Conservation (phyloP, 2,329 filamentous ascomycete species). For the Tolypocladium tropicale region DNA sequence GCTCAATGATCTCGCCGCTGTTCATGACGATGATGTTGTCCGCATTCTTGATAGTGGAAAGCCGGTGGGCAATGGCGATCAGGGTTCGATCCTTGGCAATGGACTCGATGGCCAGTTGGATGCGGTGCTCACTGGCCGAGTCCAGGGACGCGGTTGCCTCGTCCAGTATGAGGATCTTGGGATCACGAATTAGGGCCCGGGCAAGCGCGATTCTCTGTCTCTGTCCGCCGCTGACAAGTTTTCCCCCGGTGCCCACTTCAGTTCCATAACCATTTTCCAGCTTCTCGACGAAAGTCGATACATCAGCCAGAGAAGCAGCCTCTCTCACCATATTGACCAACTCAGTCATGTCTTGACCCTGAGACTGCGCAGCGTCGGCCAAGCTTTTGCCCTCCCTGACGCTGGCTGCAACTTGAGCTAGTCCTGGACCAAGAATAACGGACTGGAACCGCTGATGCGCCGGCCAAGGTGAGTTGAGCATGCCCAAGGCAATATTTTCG, state of each 20-base stretch:
- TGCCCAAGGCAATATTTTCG: constrained; percentile 41
- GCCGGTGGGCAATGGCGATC: constrained; percentile 53
- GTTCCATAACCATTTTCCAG: constrained; percentile 45
- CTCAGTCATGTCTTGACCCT: constrained; percentile 33
- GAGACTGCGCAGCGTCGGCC: constrained; percentile 27
- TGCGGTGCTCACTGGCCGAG: constrained; percentile 44
- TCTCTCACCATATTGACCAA: constrained; percentile 3
- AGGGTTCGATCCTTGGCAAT: constrained; percentile 47
- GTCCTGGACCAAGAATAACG: constrained; percentile 35
- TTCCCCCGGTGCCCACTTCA: constrained; percentile 41
- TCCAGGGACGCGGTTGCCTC: constrained; percentile 54
- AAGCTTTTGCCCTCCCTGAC: constrained; percentile 41
- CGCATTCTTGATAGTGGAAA: constrained; percentile 52
- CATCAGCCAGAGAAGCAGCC: constrained; percentile 5
- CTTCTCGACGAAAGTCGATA: constrained; percentile 35
- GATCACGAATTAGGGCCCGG: constrained; percentile 45
- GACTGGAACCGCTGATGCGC: constrained; percentile 30
- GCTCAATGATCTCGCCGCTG: constrained; percentile 49
- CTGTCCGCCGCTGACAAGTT: constrained; percentile 48
- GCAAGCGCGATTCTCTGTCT: constrained; percentile 50
- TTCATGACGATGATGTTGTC: constrained; percentile 59
- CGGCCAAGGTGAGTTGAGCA: constrained; percentile 30
- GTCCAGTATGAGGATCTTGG: constrained; percentile 48
- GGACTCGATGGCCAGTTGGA: constrained; percentile 37
- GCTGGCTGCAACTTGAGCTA: constrained; percentile 40